Base-by-base conservation (phyloP, 257 asterid species). In the Ajuga chamaepitys region DNA sequence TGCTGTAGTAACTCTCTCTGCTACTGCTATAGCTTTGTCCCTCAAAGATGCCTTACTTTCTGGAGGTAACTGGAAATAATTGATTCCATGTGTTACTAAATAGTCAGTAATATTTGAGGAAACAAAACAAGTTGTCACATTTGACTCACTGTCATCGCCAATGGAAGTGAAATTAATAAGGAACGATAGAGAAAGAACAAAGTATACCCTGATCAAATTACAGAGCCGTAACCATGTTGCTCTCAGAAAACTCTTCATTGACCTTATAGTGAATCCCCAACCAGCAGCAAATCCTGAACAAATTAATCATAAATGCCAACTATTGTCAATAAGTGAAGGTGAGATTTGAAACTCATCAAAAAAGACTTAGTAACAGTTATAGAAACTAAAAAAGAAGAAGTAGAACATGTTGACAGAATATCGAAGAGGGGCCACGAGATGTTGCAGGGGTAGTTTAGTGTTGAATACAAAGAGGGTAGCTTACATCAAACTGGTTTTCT, bases 1-100 rank as follows among this genome's bases (percentile, higher is more conserved):
- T 14, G 67, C 66, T 22, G 81, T 37, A n/a, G 87, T 68, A 38
- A 89, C 91, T 77, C 88, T 78, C 38, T 67, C 85, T 35, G 99
- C 99, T 42, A 89, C 88, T 7, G 73, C 83, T 59, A 85, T 77
- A 22, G 95, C 94, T 78, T 89, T 82, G 30, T 82, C 95, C 46
- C 93, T 77, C 78, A 87, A 62, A 10, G 80, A 40, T 42, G 66
- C 58, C 16, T 46, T 79, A 40, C 37, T 38, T 30, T 64, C 57
- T 13, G 86, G 72, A 16, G 83, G 40, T 44, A 65, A 64, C 98
- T 86, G 81, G 47, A 64, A 40, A 69, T 10, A 35, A 35, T 48
- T 66, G 26, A 41, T 30, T 37, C n/a, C 17, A 22, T 41, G 0
- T 34, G 30, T 48, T 13, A 32, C 18, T 30, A 25, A 38, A 71